Base-by-base conservation (phyloP, 2,329 filamentous ascomycete species). In the Colletotrichum acutatum region DNA sequence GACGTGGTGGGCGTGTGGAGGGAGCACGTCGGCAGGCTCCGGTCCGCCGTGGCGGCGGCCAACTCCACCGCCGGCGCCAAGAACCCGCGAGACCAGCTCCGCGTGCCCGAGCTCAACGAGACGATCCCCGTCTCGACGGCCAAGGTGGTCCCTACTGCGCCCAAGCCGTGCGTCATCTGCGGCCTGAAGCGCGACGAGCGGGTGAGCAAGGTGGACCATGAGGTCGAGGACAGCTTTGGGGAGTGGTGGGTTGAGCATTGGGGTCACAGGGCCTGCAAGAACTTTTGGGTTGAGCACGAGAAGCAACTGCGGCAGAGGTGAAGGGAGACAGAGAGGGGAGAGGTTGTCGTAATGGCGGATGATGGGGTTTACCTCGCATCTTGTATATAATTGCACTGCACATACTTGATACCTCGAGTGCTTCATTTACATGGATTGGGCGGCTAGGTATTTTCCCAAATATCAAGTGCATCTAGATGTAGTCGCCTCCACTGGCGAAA, bases 181-280 rank as follows among this genome's bases (percentile, higher is more conserved):
- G 96, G 96, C 0, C 83, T 98, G 75, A 97, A 94, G 84, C 87
- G 96, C 75, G 95, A 98, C 53, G 96, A 98, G 83, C 89, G 96
- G 62, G 87, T 98, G 12, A 82, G 85, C 24, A 94, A 92, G 78
- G 89, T 97, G 42, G 95, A 97, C 78, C 85, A 91, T 65, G 88
- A 92, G 30, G 90, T 97, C 9, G 92, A 96, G 78, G 96, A 98
- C 81, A 95, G 93, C 80, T 98, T 98, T 85, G 95, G 95, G 14
- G 96, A 98, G 84, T 98, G 95, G 94, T 98, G 96, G 96, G 87
- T 93, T 54, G 95, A 98, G 58, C 92, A 96, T 81, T 95, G 95
- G 93, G 94, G 93, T 0, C 93, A 95, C 82, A 86, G 90, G 74
- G 89, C 90, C 24, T 98, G 96, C 83, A 90, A 90, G 80, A 92